Conservation (phyloP, 2,329 filamentous ascomycete genomes). For the Penicillium palitans region DNA sequence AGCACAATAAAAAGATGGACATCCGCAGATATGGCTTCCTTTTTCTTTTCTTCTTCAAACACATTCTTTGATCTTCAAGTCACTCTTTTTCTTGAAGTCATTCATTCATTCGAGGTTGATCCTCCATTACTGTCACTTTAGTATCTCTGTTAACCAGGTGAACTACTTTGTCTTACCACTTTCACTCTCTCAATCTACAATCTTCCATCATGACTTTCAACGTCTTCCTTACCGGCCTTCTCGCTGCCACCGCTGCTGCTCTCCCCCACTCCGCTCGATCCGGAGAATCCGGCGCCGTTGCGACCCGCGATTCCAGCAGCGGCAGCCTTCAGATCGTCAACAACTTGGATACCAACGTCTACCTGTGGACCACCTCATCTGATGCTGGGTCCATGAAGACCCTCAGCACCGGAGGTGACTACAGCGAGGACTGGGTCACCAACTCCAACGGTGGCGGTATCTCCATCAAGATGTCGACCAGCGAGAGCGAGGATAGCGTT, state of each 20-base stretch:
- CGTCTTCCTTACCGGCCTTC: constrained; percentile 23
- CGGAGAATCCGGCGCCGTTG: constrained; percentile 6
- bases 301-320: constrained; percentile 5
- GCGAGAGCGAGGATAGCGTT: constrained; percentile 16
- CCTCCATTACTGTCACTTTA: constrained; percentile 11
- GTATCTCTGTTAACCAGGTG: constrained; percentile 5
- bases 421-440: constrained; percentile 32
- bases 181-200: constrained; percentile 8
- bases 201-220: constrained; percentile 18
- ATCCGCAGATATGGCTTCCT: not conserved
- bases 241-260: constrained; percentile 23
- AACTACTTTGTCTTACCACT: constrained; percentile 1
- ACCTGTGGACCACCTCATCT: constrained; percentile 36
- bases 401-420: constrained; percentile 26
- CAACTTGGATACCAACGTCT: constrained; percentile 32
- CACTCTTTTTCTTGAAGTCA: constrained; percentile 15
- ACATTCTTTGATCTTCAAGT: constrained; percentile 16
- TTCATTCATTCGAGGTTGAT: constrained; percentile 9
- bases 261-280: constrained; percentile 14
- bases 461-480: constrained; percentile 38
- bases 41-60: constrained; percentile 5
- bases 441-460: constrained; percentile 37
- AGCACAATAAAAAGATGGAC: constrained; percentile 1
- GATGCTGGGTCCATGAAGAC: constrained; percentile 28
- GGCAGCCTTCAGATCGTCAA: constrained; percentile 36